A percentile compares a stretch with the other conserved stretches of the same genome.
Conservation (phyloP, 352 stramenopile species). For the Phytopythium helicoides region DNA sequence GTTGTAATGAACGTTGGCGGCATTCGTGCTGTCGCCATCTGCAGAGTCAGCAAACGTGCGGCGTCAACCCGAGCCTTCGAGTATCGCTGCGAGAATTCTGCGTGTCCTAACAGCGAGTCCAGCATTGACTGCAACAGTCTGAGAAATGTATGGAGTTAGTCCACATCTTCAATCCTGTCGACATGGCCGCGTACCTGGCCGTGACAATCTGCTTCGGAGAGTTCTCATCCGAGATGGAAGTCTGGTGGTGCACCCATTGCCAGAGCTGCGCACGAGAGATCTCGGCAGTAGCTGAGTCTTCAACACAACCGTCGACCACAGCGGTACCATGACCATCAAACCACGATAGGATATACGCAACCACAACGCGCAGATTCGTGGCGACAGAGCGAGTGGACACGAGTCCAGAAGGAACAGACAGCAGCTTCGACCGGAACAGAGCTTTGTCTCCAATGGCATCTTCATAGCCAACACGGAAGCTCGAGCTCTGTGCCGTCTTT, state of each 20-base stretch:
- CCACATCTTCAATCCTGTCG: too few relatives aligned
- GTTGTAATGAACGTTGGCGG: constrained; percentile 66
- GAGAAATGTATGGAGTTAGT: background rate
- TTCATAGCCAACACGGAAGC: background rate
- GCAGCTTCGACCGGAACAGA: constrained; percentile 42
- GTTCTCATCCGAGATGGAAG: constrained; percentile 27
- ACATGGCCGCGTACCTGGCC: constrained; percentile 26
- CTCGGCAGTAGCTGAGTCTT: constrained; percentile 94
- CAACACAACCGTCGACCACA: constrained; percentile 90
- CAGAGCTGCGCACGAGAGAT: constrained; percentile 93
- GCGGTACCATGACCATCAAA: constrained; percentile 88
- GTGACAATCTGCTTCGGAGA: constrained; percentile 19
- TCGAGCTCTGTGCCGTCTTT: background rate
- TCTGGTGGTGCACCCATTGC: constrained; percentile 71
- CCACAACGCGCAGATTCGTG: constrained; percentile 85
- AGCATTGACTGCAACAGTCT: constrained; percentile 57
- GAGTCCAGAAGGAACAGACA: constrained; percentile 44
- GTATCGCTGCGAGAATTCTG: constrained; percentile 16
- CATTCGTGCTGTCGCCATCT: constrained; percentile 52
- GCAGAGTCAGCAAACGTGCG: constrained; percentile 53
- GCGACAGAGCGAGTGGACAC: constrained; percentile 84
- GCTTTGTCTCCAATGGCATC: constrained; percentile 17
- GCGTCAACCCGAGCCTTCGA: constrained; percentile 36
- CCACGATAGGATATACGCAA: constrained; percentile 92
- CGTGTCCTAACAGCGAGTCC: constrained; percentile 25